phyloP scores from a whole-genome alignment of 345 rosid genomes.

The Psidium friedrichsthalianum region DNA sequence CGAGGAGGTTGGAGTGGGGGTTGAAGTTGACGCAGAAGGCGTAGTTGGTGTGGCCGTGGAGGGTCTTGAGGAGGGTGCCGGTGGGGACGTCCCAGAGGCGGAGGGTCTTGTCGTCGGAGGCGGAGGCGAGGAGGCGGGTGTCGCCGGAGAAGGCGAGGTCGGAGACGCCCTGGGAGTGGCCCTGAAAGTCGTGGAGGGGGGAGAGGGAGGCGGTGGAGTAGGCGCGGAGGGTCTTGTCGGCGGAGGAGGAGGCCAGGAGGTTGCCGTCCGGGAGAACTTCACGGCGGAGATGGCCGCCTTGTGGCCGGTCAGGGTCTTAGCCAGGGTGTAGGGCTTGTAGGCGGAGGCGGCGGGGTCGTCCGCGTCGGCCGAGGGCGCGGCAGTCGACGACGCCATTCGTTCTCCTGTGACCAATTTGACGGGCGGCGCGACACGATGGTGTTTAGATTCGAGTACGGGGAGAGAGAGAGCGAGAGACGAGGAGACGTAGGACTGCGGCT shows the following conservation, averaged over 20 bases:
- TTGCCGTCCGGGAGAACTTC: conserved; percentile 91
- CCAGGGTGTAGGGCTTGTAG: conserved; percentile 53
- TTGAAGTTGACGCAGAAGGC: conserved; percentile 81
- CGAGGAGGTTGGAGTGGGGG: conserved; percentile 81
- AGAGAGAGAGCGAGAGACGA: too few species aligned
- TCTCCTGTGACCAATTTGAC: background rate
- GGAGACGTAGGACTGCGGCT: background rate
- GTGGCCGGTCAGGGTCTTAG: conserved; percentile 77
- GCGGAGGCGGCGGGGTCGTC: conserved; percentile 1
- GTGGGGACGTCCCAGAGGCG: conserved; percentile 89
- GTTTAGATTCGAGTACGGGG: background rate
- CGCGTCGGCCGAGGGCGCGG: background rate
- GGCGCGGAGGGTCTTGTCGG: conserved; percentile 68
- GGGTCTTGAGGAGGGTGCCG: conserved; percentile 49
- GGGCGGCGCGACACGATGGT: background rate
- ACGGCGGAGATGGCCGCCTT: conserved; percentile 58
- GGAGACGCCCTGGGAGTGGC: conserved; percentile 76
- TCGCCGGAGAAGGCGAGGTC: conserved; percentile 90
- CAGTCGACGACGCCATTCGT: background rate
- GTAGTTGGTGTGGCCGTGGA: conserved; percentile 72
- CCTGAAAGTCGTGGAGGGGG: conserved; percentile 35
- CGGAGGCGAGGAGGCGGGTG: conserved; percentile 75
- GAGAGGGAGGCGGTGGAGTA: conserved; percentile 45
- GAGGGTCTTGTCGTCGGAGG: conserved; percentile 85
- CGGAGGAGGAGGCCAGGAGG: conserved; percentile 75